phyloP scores from a whole-genome alignment of 345 rosid genomes.

The Eucalyptus erythrocorys region DNA sequence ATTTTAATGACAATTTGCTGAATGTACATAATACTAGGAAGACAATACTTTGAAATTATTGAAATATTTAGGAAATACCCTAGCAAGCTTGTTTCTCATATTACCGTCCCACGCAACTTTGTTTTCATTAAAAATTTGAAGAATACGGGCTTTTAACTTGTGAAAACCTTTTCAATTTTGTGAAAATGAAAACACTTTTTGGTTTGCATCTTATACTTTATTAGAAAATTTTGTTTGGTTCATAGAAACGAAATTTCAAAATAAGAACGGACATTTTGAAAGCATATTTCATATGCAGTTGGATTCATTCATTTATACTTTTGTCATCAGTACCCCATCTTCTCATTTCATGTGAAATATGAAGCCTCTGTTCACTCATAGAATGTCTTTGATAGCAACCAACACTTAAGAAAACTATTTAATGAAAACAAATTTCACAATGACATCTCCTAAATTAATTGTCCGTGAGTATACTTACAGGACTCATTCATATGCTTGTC shows the following conservation, averaged over 20 bases:
- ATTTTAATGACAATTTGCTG: background rate
- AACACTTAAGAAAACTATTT: background rate
- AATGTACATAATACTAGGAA: background rate
- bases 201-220: too few relatives aligned
- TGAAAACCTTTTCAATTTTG: accelerated
- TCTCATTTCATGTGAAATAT: background rate
- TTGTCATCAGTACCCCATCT: background rate
- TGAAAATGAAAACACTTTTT: too few relatives aligned
- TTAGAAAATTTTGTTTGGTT: background rate
- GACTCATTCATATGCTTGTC: background rate
- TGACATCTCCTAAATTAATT: background rate
- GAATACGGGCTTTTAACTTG: too few relatives aligned
- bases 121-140: too few relatives aligned
- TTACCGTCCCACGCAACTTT: too few relatives aligned
- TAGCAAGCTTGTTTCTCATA: too few relatives aligned
- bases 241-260: background rate
- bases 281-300: background rate
- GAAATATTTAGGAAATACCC: too few relatives aligned
- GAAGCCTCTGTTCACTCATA: background rate
- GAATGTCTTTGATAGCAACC: background rate
- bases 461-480: background rate
- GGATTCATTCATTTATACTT: background rate
- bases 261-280: background rate
- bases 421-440: background rate
- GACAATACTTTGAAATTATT: too few relatives aligned